Evolutionary conservation across 768 basidiomycete genomes (phyloP), one percentile per base, ranked within the genome.

Genomic region (Termitomyces sp.): DNA sequence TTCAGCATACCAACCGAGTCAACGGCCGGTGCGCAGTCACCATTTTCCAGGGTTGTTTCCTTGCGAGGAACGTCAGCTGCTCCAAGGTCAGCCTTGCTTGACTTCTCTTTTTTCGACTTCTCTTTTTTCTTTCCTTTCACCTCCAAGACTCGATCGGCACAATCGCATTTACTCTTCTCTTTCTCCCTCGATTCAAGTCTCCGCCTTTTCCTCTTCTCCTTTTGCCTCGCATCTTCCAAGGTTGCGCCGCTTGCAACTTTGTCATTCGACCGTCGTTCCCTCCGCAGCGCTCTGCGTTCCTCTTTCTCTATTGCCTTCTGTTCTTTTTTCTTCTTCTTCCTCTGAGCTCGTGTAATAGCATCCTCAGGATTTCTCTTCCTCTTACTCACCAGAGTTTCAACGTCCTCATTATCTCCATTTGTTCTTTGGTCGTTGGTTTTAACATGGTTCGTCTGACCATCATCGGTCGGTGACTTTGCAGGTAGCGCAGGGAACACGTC

Each of bases 221-320:
- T 56, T 49, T 38, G 13, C 28, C 5, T 3, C 13, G 24, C 7
- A 20, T 32, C 28, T 42, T 38, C 47, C 44, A 14, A 28, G 6
- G 22, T 32, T n/a, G 3, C 24, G 8, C 36, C 14, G 24, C n/a
- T 16, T 40, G 46, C 28, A 20, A 6, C 4, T 28, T 49, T 26
- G 13, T 40, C 13, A 18, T 36, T 47, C 14, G 7, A 28, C 26
- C 26, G 55, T 7, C n/a, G 42, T 38, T 56, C 64, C 56, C 44
- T 52, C 53, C 57, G 54, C 54, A 58, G 58, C 54, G 58, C 58
- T 57, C 46, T 55, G 59, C 60, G 64, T 57, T 61, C 62, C 58
- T 65, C 60, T 58, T 63, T 59, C 56, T 57, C 66, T 57, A 63
- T 54, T 36, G 33, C 62, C 57, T 63, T 68, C 53, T 58, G 57